Percentiles rank a stretch among this genome's conserved stretches.
Evolutionary conservation across 805 yeast species (phyloP).

Genomic region (Candida vartiovaarae): DNA sequence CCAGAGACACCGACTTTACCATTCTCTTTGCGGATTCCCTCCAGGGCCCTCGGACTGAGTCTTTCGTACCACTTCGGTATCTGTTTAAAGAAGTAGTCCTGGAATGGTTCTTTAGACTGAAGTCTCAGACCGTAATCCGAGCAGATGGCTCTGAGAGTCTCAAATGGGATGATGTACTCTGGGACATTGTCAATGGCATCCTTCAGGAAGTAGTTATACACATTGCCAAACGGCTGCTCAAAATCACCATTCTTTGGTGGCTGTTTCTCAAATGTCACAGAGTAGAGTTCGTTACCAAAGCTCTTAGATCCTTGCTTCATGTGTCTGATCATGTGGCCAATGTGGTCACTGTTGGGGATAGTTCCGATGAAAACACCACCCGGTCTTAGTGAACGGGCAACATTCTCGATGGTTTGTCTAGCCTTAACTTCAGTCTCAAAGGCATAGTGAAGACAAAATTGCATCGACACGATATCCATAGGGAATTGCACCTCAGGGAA

Average conservation of each 20-base stretch:
- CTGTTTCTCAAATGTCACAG: constrained; percentile 70
- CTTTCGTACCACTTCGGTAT: constrained; percentile 57
- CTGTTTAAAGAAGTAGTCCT: constrained; percentile 75
- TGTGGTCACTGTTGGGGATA: constrained; percentile 85
- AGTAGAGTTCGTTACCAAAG: constrained; percentile 84
- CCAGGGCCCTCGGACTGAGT: constrained; percentile 53
- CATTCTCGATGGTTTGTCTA: constrained; percentile 63
- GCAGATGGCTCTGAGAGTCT: constrained; percentile 73
- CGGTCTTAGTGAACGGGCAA: constrained; percentile 61
- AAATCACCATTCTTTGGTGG: constrained; percentile 76
- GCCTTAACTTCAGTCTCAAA: constrained; percentile 82
- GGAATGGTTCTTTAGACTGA: constrained; percentile 66
- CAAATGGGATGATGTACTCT: constrained; percentile 94
- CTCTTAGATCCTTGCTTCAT: constrained; percentile 44
- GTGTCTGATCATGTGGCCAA: constrained; percentile 55
- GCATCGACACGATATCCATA: constrained; percentile 83
- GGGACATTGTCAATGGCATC: constrained; percentile 98
- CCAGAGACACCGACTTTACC: constrained; percentile 86
- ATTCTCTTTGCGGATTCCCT: constrained; percentile 55
- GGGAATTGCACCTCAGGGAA: constrained; percentile 68
- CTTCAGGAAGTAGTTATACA: constrained; percentile 70
- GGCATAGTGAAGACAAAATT: constrained; percentile 93
- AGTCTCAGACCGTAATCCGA: constrained; percentile 75
- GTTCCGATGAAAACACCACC: constrained; percentile 94
- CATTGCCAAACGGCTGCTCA: constrained; percentile 72